Conservation (phyloP, 495 filamentous ascomycete genomes). For the Penicillium verhagenii region DNA sequence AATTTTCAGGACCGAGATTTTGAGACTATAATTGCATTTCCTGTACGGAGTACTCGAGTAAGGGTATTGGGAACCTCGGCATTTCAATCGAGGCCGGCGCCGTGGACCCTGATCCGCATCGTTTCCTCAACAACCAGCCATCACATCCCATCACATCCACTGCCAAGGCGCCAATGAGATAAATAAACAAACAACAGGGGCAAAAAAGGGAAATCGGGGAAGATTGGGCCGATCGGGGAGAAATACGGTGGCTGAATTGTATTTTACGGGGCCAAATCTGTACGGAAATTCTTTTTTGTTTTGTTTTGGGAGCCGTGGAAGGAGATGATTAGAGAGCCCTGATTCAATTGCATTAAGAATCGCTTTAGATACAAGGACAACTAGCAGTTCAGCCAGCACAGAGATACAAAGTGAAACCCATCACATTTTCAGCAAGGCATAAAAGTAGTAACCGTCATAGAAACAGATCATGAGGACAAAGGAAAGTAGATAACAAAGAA, state of each 20-base stretch:
- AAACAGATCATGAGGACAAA: conserved; percentile 28
- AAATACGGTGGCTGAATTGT: too few relatives aligned
- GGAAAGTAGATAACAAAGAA: conserved; percentile 18
- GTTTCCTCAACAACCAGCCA: background rate
- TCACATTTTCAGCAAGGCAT: conserved; percentile 20
- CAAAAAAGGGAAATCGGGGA: background rate
- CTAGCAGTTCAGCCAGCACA: background rate
- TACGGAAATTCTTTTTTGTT: too few relatives aligned
- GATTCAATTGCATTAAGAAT: conserved; percentile 10
- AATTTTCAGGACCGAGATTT: too few relatives aligned
- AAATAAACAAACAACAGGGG: background rate
- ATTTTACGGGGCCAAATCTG: too few relatives aligned
- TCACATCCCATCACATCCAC: background rate
- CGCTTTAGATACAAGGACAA: conserved; percentile 13
- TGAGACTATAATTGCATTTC: too few relatives aligned
- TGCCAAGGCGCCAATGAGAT: background rate
- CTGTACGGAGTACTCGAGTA: too few relatives aligned
- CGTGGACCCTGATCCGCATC: background rate
- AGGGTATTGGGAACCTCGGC: background rate
- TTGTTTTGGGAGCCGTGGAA: too few relatives aligned
- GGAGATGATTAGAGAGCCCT: conserved; percentile 1
- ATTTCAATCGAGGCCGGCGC: too few relatives aligned
- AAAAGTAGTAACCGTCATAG: conserved; percentile 19
- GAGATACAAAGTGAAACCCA: conserved; percentile 7
- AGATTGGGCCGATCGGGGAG: background rate